Evolutionary conservation across 2,329 filamentous ascomycete species (phyloP), one percentile per base, ranked within the genome.

Genomic region (Arthroderma sp.): DNA sequence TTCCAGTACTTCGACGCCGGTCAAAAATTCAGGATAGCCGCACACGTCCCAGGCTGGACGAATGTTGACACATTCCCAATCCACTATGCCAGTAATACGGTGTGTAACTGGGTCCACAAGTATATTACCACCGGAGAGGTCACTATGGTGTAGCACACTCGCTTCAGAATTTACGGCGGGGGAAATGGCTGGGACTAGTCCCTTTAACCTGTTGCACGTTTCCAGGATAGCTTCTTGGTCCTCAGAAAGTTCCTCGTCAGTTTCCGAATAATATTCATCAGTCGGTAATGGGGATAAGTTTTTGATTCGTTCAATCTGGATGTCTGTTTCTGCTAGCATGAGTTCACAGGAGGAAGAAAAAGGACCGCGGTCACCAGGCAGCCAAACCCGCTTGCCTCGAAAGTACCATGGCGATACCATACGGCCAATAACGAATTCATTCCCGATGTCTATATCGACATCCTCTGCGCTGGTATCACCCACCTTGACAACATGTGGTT

Each of bases 211-310:
- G 15, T 42, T 28, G 22, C 40, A 34, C 36, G 31, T 36, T 34
- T 42, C 15, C 22, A 42, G n/a, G 5, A n/a, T n/a, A 6, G 7
- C 8, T 3, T 34, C 40, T 7, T 22, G 22, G 8, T 42, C 30
- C 11, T 8, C 8, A 28, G 40, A 31, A 27, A 42, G 3, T 27
- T 34, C 40, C 36, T 34, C 15, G 7, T 42, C 40, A 31, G 11
- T 42, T 36, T 36, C 40, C 4, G 40, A 42, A n/a, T 28, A 42
- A 36, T 42, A 42, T 34, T 42, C 40, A 42, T 42, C 40, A 34
- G 40, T 36, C 36, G 29, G 31, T 33, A 42, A 28, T 22, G 40
- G 40, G 11, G 40, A 42, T 4, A 42, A 28, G 29, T 42, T 34
- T 27, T 42, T 42, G 31, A 42, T 6, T 28, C 40, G 30, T 36